Base-by-base conservation (phyloP, 163 green algal species). In the Coccomyxa subellipsoidea region DNA sequence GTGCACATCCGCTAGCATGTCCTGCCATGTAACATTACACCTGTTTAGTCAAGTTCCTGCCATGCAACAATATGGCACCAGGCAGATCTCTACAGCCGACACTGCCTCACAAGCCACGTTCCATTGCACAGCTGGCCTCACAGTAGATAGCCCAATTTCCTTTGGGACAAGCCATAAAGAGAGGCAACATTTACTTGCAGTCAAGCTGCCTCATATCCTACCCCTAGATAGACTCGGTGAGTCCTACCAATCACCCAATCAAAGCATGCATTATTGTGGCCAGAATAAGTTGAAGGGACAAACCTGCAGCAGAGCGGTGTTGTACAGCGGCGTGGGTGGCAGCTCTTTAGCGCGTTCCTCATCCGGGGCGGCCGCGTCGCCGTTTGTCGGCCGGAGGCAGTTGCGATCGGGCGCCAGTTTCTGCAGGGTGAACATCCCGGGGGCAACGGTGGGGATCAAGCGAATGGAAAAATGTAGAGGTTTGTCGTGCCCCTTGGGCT, bases 321-420 rank as follows among this genome's bases (percentile, higher is more conserved):
- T 95, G 87, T 94, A 95, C 15, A 89, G 80, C 7, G 92, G 81
- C 1, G 76, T 82, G 7, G 81, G 76, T 4, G 34, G 38, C 59
- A 76, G 40, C 40, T 25, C 73, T 32, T 27, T 29, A 29, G 15
- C 29, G n/a, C 7, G 38, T 38, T 80, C 34, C 34, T 38, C 36
- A 70, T 70, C 38, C 10, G 34, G 34, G 34, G 76, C 76, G 6
- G 76, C 76, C 10, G 76, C 38, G 25, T 69, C 29, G 38, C 18
- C 23, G 23, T 8, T 38, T 66, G 81, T 37, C 25, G 59, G 29
- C 6, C 93, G 88, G 71, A 97, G 80, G 76, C 86, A 90, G 34
- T 77, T 77, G 29, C 90, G 86, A n/a, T 86, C 79, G 10, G 93
- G 92, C 0, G 77, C 80, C 8, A 96, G 88, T 66, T 90, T 89